Conservation (phyloP, 75 land plant species). For the Cryptomeria japonica region DNA sequence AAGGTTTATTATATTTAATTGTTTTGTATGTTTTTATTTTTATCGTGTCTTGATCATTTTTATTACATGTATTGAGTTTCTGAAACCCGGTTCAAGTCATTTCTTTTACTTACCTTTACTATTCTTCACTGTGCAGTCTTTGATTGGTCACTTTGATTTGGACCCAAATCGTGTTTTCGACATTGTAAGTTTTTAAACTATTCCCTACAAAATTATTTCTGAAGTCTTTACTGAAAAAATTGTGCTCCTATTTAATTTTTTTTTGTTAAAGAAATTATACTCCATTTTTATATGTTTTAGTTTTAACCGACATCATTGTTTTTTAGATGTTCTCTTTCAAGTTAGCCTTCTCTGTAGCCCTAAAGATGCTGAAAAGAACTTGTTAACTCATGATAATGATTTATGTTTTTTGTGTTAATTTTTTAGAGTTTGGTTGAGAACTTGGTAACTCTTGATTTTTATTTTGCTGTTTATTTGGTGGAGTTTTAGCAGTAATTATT, state of each 20-base stretch:
- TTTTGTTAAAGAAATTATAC: not conserved
- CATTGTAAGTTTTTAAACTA: slow-evolving; percentile 69
- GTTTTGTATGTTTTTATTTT: not conserved
- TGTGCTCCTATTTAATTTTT: not conserved
- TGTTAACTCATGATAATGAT: not conserved
- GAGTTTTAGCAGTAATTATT: not conserved
- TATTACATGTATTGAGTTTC: not conserved
- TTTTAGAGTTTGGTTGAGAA: not conserved
- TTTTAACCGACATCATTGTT: not conserved
- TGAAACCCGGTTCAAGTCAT: slow-evolving; percentile 3
- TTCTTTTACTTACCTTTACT: not conserved
- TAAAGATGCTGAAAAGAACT: not conserved
- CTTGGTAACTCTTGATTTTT: not conserved
- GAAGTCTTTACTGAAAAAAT: not conserved
- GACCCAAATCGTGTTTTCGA: slow-evolving; percentile 99
- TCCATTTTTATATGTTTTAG: not conserved
- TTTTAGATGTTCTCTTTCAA: not conserved
- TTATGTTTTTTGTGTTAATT: too few relatives aligned
- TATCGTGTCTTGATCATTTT: not conserved
- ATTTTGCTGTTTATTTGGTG: not conserved
- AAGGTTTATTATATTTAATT: slow-evolving; percentile 58
- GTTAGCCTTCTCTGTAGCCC: not conserved
- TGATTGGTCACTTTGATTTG: slow-evolving; percentile 98
- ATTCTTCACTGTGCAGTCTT: slow-evolving; percentile 68
- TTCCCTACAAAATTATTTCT: not conserved